Percentiles rank a stretch among this genome's conserved stretches.
Evolutionary conservation across 2,329 filamentous ascomycete species (phyloP).

Genomic region (Anthostomella pinea): DNA sequence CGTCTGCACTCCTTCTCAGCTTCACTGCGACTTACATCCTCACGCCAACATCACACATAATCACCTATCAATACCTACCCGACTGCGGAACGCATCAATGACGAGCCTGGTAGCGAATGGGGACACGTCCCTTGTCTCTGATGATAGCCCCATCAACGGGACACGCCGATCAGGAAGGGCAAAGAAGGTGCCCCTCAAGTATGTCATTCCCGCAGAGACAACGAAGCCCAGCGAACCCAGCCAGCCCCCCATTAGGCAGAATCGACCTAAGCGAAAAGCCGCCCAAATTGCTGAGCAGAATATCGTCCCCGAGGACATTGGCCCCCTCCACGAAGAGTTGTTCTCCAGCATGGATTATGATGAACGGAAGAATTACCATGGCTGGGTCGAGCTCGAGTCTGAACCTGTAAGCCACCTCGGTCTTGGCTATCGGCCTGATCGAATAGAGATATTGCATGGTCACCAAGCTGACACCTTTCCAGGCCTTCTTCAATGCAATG

Average conservation of each 20-base stretch:
- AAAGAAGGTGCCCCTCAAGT: slow-evolving; percentile 19
- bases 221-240: slow-evolving; percentile 13
- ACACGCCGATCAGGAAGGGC: slow-evolving; percentile 21
- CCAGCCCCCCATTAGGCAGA: slow-evolving; percentile 18
- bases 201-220: slow-evolving; percentile 21
- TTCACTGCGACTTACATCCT: too few species aligned
- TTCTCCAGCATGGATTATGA: slow-evolving; percentile 46
- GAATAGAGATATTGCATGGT: too few species aligned
- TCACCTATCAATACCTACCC: too few species aligned
- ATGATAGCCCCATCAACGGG: slow-evolving; percentile 6
- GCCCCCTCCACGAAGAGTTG: slow-evolving; percentile 40
- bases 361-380: slow-evolving; percentile 62
- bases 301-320: slow-evolving; percentile 33
- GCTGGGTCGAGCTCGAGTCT: slow-evolving; percentile 84
- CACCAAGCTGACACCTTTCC: too few species aligned
- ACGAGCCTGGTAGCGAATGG: slow-evolving; percentile 1
- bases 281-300: slow-evolving; percentile 32
- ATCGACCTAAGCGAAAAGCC: slow-evolving; percentile 45
- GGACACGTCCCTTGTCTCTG: slow-evolving; percentile 1
- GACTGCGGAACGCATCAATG: slow-evolving; percentile 5
- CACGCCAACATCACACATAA: too few species aligned
- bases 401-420: slow-evolving; percentile 83
- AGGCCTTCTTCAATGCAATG: slow-evolving; percentile 86
- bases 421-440: too few species aligned
- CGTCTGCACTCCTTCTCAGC: too few species aligned